A percentile compares a stretch with the other conserved stretches of the same genome.
phyloP scores from a whole-genome alignment of 169 alveolate species.

The Babesia bigemina region DNA sequence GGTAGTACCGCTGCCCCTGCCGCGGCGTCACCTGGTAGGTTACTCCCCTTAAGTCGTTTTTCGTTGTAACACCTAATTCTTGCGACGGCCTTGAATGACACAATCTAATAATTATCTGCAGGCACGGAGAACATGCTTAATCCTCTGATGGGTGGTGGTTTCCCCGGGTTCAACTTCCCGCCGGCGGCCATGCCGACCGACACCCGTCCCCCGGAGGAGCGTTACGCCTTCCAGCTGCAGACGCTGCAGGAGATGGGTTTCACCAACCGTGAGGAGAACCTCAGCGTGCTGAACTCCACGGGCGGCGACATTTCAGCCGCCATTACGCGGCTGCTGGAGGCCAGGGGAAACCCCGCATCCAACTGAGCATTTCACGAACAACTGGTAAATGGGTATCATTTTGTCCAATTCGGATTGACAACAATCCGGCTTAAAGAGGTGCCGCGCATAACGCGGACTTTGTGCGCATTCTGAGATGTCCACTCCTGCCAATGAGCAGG shows the following conservation, averaged over 20 bases:
- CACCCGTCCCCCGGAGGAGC: constrained; percentile 79
- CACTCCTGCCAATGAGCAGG: too few species aligned
- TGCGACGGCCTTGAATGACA: background rate
- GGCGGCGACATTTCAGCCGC: constrained; percentile 95
- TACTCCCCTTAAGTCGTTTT: background rate
- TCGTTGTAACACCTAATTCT: background rate
- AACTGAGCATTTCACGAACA: background rate
- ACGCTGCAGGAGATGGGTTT: constrained; percentile 95
- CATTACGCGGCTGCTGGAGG: constrained; percentile 87
- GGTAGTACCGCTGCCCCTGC: constrained; percentile 7
- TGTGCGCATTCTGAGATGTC: too few species aligned
- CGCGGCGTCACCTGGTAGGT: constrained; percentile 8
- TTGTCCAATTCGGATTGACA: background rate
- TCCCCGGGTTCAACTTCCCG: constrained; percentile 32
- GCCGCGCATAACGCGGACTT: background rate
- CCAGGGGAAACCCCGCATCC: constrained; percentile 33
- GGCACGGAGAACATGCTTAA: constrained; percentile 1
- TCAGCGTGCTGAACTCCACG: constrained; percentile 89
- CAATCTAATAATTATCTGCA: background rate
- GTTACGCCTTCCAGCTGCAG: constrained; percentile 86
- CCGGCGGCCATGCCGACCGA: constrained; percentile 63
- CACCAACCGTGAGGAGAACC: constrained; percentile 88
- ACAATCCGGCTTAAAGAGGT: background rate
- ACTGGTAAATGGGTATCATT: too few species aligned
- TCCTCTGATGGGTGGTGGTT: constrained; percentile 33